Conservation (phyloP, 2,329 filamentous ascomycete species). For the Diaporthe aspalathi region DNA sequence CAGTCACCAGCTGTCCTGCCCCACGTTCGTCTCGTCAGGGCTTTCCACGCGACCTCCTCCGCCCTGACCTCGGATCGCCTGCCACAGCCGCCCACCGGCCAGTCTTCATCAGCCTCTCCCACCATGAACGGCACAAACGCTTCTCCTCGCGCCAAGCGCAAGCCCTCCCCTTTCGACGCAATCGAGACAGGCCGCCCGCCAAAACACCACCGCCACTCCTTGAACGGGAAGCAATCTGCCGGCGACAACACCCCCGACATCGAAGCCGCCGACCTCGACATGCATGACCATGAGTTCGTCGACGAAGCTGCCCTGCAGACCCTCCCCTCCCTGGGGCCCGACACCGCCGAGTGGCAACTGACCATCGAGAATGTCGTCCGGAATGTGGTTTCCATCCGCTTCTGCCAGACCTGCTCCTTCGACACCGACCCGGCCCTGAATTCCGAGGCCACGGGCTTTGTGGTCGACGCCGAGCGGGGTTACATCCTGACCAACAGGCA, state of each 20-base stretch:
- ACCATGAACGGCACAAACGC: constrained; percentile 43
- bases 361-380: constrained; percentile 94
- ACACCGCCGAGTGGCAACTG: constrained; percentile 91
- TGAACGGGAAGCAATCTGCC: constrained; percentile 43
- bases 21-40: constrained; percentile 14
- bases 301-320: constrained; percentile 37
- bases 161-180: constrained; percentile 41
- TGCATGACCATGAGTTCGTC: constrained; percentile 35
- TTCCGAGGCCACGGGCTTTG: constrained; percentile 96
- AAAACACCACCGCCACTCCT: constrained; percentile 42
- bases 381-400: constrained; percentile 98
- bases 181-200: constrained; percentile 42
- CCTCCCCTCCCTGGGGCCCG: constrained; percentile 56
- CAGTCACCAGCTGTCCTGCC: constrained; percentile 25
- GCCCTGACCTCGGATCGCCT: neutral
- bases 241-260: constrained; percentile 43
- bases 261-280: constrained; percentile 38
- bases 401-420: constrained; percentile 97
- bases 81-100: constrained; percentile 1
- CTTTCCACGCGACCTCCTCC: constrained; percentile 20
- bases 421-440: constrained; percentile 95
- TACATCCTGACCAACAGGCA: constrained; percentile 91
- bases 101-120: neutral
- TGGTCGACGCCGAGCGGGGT: constrained; percentile 92
- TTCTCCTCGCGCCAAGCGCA: constrained; percentile 44